These are phyloP conservation scores for Lotus japonicus DNA, from an alignment of 306 rosid genomes.

Conservation along the genomic window DNA sequence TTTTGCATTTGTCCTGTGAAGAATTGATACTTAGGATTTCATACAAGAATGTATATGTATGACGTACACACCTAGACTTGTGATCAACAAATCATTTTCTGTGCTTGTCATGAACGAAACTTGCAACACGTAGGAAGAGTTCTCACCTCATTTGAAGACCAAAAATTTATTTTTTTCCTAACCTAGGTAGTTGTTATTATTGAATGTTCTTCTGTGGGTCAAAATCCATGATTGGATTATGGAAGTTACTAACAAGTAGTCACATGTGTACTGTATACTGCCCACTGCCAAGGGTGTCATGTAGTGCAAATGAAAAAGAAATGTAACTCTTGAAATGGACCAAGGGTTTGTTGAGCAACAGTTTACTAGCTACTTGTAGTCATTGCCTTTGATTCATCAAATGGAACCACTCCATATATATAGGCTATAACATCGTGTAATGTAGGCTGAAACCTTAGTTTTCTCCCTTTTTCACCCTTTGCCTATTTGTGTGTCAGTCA, in stretches of 20 bases:
- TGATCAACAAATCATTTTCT: too few species aligned
- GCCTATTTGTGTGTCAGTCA: too few species aligned
- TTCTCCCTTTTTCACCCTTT: too few species aligned
- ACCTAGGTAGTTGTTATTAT: neutral
- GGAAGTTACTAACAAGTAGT: neutral
- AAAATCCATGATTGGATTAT: neutral
- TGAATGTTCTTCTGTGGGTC: constrained; percentile 4
- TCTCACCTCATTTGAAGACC: neutral
- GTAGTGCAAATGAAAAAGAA: neutral
- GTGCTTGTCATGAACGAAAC: neutral
- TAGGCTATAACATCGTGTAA: neutral
- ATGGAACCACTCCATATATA: neutral
- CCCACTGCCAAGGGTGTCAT: too few species aligned
- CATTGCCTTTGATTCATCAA: constrained; percentile 3
- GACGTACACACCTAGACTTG: too few species aligned
- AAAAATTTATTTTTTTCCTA: neutral
- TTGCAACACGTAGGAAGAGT: neutral
- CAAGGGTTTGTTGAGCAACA: neutral
- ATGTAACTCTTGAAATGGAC: neutral
- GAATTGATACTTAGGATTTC: too few species aligned
- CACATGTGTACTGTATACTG: constrained; percentile 23
- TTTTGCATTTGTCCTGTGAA: too few species aligned
- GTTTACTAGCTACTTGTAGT: neutral
- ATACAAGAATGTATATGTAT: too few species aligned
- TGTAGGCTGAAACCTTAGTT: too few species aligned